Conservation (phyloP, 2,329 filamentous ascomycete species). For the Dactylonectria estremocensis region DNA sequence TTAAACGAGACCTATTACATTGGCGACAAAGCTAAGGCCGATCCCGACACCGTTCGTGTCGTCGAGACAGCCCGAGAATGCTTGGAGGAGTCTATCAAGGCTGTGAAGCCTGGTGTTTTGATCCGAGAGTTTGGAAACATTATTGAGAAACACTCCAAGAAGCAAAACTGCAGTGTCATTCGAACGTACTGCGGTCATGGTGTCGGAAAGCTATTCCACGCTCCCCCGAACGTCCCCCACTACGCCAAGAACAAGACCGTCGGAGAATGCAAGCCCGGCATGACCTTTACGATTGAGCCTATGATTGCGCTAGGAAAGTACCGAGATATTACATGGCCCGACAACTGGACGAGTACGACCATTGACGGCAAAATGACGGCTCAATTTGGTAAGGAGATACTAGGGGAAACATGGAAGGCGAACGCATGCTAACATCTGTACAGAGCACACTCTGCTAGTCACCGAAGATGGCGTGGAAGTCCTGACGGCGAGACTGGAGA, state of each 20-base stretch:
- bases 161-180: conserved; percentile 88
- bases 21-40: conserved; percentile 86
- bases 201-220: conserved; percentile 94
- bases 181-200: conserved; percentile 97
- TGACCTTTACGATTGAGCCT: conserved; percentile 99
- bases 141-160: conserved; percentile 96
- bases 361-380: conserved; percentile 91
- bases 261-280: conserved; percentile 92
- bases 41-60: conserved; percentile 90
- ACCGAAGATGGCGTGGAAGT: conserved; percentile 88
- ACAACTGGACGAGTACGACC: conserved; percentile 98
- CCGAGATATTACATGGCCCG: conserved; percentile 95
- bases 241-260: conserved; percentile 99
- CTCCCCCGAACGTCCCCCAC: conserved; percentile 93
- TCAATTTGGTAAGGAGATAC: conserved; percentile 81
- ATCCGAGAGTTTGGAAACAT: conserved; percentile 95
- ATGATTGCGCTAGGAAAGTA: conserved; percentile 97
- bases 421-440: conserved; percentile 39
- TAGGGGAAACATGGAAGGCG: too few species aligned
- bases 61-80: conserved; percentile 93
- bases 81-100: conserved; percentile 89
- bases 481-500: conserved; percentile 79
- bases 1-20: conserved; percentile 99
- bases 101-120: conserved; percentile 92
- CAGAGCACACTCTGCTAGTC: conserved; percentile 86